Evolutionary conservation across 2,329 filamentous ascomycete species (phyloP).

Genomic region (Verticillium longisporum): DNA sequence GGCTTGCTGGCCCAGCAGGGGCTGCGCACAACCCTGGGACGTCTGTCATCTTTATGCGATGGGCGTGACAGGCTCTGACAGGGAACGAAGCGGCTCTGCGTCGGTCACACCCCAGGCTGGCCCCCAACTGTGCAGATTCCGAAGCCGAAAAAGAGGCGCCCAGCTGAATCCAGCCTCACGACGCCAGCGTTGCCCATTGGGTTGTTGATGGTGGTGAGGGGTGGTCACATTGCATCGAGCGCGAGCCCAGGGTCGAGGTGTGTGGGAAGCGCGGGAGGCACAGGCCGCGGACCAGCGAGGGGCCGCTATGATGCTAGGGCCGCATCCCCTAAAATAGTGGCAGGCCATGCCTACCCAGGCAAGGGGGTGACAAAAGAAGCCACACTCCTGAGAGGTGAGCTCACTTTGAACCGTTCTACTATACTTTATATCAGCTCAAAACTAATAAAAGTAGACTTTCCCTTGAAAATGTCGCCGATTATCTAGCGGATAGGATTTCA

Average conservation of each 20-base stretch:
- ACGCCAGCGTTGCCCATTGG: neutral
- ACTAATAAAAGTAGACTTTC: no score
- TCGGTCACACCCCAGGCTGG: neutral
- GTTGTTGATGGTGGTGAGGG: neutral
- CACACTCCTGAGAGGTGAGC: no score
- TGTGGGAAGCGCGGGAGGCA: neutral
- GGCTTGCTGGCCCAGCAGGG: neutral
- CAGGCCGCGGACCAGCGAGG: no score
- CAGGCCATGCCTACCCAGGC: no score
- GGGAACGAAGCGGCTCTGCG: neutral
- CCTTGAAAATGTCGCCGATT: no score
- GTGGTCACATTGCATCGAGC: neutral
- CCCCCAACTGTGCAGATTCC: neutral
- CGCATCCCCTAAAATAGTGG: no score
- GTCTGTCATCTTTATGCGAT: neutral
- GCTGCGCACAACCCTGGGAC: neutral
- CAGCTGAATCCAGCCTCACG: neutral
- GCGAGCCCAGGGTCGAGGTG: neutral
- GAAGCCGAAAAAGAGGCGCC: neutral
- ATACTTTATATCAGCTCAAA: no score
- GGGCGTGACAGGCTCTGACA: neutral
- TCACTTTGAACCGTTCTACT: no score
- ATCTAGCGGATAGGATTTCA: no score
- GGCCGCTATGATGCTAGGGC: no score
- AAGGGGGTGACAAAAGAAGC: no score